Base-by-base conservation (phyloP, 768 basidiomycete genomes). In the Hericium coralloides region DNA sequence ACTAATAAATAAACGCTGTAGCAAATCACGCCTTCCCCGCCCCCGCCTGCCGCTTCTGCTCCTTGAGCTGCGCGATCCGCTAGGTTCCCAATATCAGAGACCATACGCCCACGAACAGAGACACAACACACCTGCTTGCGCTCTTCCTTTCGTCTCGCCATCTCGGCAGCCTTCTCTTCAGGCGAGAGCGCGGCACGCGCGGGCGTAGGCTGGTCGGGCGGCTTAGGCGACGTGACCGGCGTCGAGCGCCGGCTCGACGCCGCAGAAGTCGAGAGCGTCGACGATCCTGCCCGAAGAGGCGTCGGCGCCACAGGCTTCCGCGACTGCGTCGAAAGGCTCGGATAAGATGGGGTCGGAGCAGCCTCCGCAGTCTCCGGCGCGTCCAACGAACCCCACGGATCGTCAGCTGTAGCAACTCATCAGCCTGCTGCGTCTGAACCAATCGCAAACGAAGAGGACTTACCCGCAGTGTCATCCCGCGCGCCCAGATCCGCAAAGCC, bases 141-240 rank as follows among this genome's bases (percentile, higher is more conserved):
- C 68, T 98, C 95, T 68, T 98, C 95, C 66, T 95, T 88, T 58
- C 94, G 77, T 60, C 87, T 76, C 8, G 87, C 88, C 84, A 98
- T 87, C 74, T 97, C 92, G n/a, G 83, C 84, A 1, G 90, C 90
- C 69, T 89, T 95, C 63, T 95, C 93, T 69, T 97, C 95, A 69
- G 93, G 97, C 25, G 81, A 79, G 78, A 92, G 75, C 66, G 50
- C n/a, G 68, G 57, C 52, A 58, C 64, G 3, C 58, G 18, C 3
- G 3, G 47, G 56, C 9, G 60, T 38, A 1, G 63, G 22, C 18
- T 66, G 53, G 0, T 55, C 55, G 8, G 60, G 55, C 0, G 51
- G 59, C 3, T 31, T 22, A 10, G 68, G 58, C 1, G 66, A 71
- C 3, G 70, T 60, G 23, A 68, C 17, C 1, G 66, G 64, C 52